Conservation (phyloP, 371 early-diverging fungal species). For the Actinomucor elegans region DNA sequence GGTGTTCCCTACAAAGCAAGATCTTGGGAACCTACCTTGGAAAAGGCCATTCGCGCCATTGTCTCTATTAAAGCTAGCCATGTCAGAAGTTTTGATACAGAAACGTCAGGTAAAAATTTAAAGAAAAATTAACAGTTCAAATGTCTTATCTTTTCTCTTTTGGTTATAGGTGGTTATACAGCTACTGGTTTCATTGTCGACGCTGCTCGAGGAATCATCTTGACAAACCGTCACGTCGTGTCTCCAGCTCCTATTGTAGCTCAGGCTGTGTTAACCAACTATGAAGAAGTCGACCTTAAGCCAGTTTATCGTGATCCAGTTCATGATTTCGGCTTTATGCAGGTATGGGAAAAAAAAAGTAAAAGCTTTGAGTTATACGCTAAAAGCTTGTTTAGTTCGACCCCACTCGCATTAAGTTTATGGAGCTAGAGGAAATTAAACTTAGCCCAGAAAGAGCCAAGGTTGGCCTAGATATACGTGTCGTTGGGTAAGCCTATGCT, state of each 20-base stretch:
- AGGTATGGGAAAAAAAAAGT: conserved; percentile 8
- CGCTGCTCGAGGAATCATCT: conserved; percentile 75
- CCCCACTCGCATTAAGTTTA: conserved; percentile 70
- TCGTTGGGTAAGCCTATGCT: conserved; percentile 60
- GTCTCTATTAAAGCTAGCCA: conserved; percentile 87
- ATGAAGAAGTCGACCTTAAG: conserved; percentile 83
- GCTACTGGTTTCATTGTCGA: conserved; percentile 96
- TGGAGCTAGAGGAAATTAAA: conserved; percentile 69
- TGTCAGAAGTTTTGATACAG: conserved; percentile 89
- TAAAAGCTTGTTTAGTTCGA: conserved; percentile 66
- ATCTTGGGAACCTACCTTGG: conserved; percentile 80
- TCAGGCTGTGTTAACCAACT: conserved; percentile 80
- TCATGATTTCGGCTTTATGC: conserved; percentile 89
- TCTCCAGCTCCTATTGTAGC: conserved; percentile 87
- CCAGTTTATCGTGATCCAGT: conserved; percentile 85
- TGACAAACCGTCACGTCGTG: conserved; percentile 91
- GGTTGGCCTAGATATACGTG: conserved; percentile 83
- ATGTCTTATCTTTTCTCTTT: not conserved
- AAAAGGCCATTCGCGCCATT: conserved; percentile 75
- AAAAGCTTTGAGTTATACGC: not conserved
- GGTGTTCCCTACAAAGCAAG: conserved; percentile 40
- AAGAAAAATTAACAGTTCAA: not conserved
- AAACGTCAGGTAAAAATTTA: conserved; percentile 63
- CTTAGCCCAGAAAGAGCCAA: conserved; percentile 78
- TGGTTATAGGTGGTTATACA: conserved; percentile 52